phyloP scores from a whole-genome alignment of 768 basidiomycete genomes.

The Terana coerulea region DNA sequence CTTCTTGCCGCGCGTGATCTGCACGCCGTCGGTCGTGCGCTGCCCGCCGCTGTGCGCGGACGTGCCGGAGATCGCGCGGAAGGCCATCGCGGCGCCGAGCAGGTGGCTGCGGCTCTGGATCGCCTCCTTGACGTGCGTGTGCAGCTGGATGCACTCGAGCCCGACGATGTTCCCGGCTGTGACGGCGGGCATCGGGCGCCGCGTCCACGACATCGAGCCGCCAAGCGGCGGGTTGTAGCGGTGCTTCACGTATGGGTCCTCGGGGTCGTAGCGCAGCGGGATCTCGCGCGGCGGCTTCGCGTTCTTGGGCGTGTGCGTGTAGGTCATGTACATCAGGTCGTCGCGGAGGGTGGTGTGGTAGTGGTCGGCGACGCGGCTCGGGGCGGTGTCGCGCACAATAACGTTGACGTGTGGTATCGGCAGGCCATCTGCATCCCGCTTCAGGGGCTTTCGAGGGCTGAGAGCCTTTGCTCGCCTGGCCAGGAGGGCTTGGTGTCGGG shows the following conservation, averaged over 20 bases:
- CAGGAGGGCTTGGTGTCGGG: background rate
- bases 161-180: constrained; percentile 64
- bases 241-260: constrained; percentile 80
- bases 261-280: constrained; percentile 67
- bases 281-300: constrained; percentile 53
- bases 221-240: constrained; percentile 74
- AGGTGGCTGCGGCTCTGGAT: constrained; percentile 66
- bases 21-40: constrained; percentile 68
- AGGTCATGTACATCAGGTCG: constrained; percentile 93
- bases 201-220: constrained; percentile 56
- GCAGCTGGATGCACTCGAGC: constrained; percentile 82
- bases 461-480: background rate
- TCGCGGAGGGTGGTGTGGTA: constrained; percentile 80
- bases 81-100: constrained; percentile 81
- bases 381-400: constrained; percentile 64
- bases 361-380: constrained; percentile 76
- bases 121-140: constrained; percentile 83
- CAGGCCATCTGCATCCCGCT: constrained; percentile 50
- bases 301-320: constrained; percentile 66
- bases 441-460: constrained; percentile 30
- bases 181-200: constrained; percentile 64
- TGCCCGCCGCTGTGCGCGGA: constrained; percentile 69
- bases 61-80: constrained; percentile 86
- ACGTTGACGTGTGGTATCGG: constrained; percentile 71
- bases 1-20: constrained; percentile 69